Conservation (phyloP, 78 protist genomes). For the Tieghemostelium lacteum region DNA sequence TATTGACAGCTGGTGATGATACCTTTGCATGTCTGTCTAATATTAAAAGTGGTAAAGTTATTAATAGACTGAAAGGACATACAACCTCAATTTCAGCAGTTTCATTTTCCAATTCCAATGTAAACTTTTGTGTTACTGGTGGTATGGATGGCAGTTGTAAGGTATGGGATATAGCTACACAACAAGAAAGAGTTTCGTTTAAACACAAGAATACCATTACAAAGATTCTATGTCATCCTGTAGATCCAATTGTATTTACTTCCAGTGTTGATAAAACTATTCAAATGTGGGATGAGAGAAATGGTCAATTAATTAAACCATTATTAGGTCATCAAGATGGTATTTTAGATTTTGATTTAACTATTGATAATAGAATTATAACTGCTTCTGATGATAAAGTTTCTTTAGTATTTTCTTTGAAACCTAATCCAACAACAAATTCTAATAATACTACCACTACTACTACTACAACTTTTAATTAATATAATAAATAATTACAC, state of each 20-base stretch:
- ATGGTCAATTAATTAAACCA: slow-evolving; percentile 69
- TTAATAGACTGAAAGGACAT: slow-evolving; percentile 60
- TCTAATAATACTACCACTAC: not conserved
- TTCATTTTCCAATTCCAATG: slow-evolving; percentile 17
- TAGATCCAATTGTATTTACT: slow-evolving; percentile 58
- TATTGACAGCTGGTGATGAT: slow-evolving; percentile 65
- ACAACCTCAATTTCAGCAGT: slow-evolving; percentile 37
- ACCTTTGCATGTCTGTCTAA: slow-evolving; percentile 35
- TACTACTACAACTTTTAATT: not conserved
- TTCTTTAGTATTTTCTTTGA: slow-evolving; percentile 48
- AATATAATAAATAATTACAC: too few relatives aligned
- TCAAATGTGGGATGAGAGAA: slow-evolving; percentile 77
- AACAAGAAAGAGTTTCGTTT: slow-evolving; percentile 48
- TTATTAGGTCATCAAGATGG: slow-evolving; percentile 69
- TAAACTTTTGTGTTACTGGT: slow-evolving; percentile 43
- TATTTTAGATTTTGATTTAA: slow-evolving; percentile 70
- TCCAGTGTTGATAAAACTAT: slow-evolving; percentile 50
- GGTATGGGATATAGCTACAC: slow-evolving; percentile 76
- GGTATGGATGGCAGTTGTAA: slow-evolving; percentile 60
- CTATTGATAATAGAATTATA: slow-evolving; percentile 37
- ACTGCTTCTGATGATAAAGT: slow-evolving; percentile 79
- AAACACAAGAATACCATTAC: slow-evolving; percentile 46
- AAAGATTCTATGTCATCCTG: slow-evolving; percentile 58
- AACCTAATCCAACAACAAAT: slow-evolving; percentile 19
- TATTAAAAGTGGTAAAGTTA: slow-evolving; percentile 33